A percentile compares a stretch with the other conserved stretches of the same genome.
These are phyloP conservation scores for Termitomyces sp. DNA, from an alignment of 768 basidiomycete genomes.

Conservation along the genomic window DNA sequence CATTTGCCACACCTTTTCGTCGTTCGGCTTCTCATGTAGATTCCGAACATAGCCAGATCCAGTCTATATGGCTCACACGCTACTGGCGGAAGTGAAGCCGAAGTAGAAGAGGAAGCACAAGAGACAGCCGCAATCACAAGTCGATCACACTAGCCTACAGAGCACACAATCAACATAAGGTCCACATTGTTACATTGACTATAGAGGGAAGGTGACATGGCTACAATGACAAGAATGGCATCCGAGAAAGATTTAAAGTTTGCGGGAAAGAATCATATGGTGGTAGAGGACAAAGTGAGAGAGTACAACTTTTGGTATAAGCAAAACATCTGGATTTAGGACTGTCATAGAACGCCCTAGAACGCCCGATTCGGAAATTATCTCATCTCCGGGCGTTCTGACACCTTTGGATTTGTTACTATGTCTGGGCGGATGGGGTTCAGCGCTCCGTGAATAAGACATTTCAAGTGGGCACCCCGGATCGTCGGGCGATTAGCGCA, in stretches of 20 bases:
- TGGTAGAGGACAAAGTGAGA: neutral
- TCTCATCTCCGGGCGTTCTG: conserved; percentile 25
- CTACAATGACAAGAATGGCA: neutral
- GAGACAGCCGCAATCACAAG: neutral
- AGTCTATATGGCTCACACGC: conserved; percentile 6
- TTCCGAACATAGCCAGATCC: neutral
- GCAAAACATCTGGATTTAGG: conserved; percentile 8
- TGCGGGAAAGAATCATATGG: neutral
- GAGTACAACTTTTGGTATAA: conserved; percentile 2
- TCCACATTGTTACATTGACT: neutral
- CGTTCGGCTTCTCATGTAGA: conserved; percentile 3
- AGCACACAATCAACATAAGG: neutral
- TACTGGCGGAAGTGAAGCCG: conserved; percentile 8
- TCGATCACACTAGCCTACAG: neutral
- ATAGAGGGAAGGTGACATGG: neutral
- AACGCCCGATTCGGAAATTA: conserved; percentile 12
- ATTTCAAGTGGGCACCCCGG: conserved; percentile 32
- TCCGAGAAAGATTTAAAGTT: neutral
- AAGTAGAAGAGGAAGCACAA: neutral
- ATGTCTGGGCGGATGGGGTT: conserved; percentile 16
- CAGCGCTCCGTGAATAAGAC: conserved; percentile 11
- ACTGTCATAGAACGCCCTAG: conserved; percentile 14
- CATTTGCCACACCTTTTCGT: neutral
- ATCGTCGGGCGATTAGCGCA: conserved; percentile 78
- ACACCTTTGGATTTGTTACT: conserved; percentile 42